phyloP scores from a whole-genome alignment of 441 rosid genomes.

The Erysimum cheiri region DNA sequence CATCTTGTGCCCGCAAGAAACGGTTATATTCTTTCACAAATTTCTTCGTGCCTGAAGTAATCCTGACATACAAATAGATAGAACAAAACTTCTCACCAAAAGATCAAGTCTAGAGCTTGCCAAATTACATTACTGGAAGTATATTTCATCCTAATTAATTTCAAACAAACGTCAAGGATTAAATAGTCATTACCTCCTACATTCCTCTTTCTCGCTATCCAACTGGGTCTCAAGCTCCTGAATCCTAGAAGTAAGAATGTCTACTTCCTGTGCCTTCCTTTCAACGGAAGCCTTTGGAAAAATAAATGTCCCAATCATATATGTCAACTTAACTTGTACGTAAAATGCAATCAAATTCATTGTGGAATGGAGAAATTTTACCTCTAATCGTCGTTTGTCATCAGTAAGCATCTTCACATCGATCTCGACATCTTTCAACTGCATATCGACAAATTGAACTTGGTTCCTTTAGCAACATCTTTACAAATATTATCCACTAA shows the following conservation, averaged over 20 bases:
- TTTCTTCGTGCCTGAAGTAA: slow-evolving; percentile 75
- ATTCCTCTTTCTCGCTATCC: slow-evolving; percentile 74
- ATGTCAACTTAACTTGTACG: not conserved
- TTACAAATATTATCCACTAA: not conserved
- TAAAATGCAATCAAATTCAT: slow-evolving; percentile 42
- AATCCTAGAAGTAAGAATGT: slow-evolving; percentile 67
- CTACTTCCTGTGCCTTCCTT: slow-evolving; percentile 75
- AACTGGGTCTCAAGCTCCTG: slow-evolving; percentile 77
- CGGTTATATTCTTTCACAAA: slow-evolving; percentile 74
- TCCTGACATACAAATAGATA: slow-evolving; percentile 52
- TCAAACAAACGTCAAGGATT: slow-evolving; percentile 22
- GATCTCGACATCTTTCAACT: slow-evolving; percentile 69
- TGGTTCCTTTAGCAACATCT: not conserved
- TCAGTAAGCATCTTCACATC: slow-evolving; percentile 60
- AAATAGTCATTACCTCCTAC: slow-evolving; percentile 59
- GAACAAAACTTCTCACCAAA: slow-evolving; percentile 31
- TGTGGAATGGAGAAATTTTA: slow-evolving; percentile 39
- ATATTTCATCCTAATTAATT: slow-evolving; percentile 8
- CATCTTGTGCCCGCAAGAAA: slow-evolving; percentile 65
- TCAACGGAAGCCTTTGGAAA: slow-evolving; percentile 55
- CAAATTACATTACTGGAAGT: slow-evolving; percentile 7
- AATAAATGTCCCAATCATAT: slow-evolving; percentile 37
- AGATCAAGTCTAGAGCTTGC: slow-evolving; percentile 27
- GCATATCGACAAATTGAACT: slow-evolving; percentile 34
- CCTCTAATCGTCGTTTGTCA: slow-evolving; percentile 65